Base-by-base conservation (phyloP, 2,329 filamentous ascomycete genomes). In the Daldinia eschscholtzii region DNA sequence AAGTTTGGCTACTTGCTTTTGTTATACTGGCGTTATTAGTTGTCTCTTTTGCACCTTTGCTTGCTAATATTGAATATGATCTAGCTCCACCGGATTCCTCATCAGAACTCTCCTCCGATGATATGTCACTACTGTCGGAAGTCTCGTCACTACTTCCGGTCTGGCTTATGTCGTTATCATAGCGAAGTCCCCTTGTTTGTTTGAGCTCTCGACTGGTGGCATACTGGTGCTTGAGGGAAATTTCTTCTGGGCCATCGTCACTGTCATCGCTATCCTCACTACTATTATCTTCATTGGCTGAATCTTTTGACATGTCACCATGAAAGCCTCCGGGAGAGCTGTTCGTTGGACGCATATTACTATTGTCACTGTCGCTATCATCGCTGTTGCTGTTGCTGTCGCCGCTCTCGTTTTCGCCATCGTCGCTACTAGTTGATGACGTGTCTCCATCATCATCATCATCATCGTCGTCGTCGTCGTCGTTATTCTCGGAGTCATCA, bases 171-270 rank as follows among this genome's bases (percentile, higher is more conserved):
- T 42, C 42, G n/a, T 41, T 61, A 5, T 65, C 33, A 1, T 41
- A 35, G 15, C 50, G 23, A 23, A 33, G 3, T n/a, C n/a, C 52
- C 30, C 44, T 28, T 48, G 23, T 39, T 42, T 61, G 10, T 13
- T 33, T 23, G 20, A 28, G 3, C 15, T 57, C n/a, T 57, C 35
- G 65, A n/a, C 52, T 50, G 23, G 35, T 26, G n/a, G 10, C 9
- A 4, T 20, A 6, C 10, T 33, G 23, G 10, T 44, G 23, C 53
- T 15, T 70, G 20, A 50, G 63, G 37, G 62, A 63, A 42, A 57
- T 64, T 44, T 76, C 73, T 56, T 78, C 74, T 9, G 74, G 74
- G 13, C 71, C 73, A 59, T 73, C 75, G 6, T 77, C 75, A 48
- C 72, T 77, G 15, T 63, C 58, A 42, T 70, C 72, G 15, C 71